Conservation (phyloP, 2,329 filamentous ascomycete species). For the Pseudonectria buxi region DNA sequence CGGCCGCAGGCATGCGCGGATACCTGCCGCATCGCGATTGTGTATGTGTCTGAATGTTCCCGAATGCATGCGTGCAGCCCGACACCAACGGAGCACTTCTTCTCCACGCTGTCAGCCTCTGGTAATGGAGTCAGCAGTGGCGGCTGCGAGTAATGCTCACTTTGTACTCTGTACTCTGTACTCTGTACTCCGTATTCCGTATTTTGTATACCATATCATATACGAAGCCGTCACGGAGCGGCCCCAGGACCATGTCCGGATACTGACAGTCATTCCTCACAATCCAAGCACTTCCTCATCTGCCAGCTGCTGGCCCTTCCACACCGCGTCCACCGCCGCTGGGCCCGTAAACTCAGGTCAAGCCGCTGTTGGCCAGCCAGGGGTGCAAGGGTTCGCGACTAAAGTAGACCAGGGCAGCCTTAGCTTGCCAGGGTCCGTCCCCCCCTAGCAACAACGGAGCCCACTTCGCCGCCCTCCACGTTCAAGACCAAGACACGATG, state of each 20-base stretch:
- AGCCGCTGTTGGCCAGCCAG: slow-evolving; percentile 8
- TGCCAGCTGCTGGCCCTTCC: slow-evolving; percentile 1
- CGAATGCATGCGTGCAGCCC: too few species aligned
- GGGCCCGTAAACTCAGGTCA: slow-evolving; percentile 11
- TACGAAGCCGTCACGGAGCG: too few species aligned
- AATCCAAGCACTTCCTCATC: background rate
- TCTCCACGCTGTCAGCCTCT: too few species aligned
- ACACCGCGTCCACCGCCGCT: slow-evolving; percentile 21
- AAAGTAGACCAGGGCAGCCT: background rate
- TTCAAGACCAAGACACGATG: slow-evolving; percentile 1
- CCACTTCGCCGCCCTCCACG: slow-evolving; percentile 1
- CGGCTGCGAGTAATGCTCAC: too few species aligned
- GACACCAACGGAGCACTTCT: too few species aligned
- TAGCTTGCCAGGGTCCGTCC: background rate
- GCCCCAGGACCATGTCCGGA: too few species aligned
- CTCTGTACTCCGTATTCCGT: background rate
- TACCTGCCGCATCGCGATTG: too few species aligned
- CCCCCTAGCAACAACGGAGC: background rate
- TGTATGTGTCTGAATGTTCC: too few species aligned
- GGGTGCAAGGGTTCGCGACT: slow-evolving; percentile 7
- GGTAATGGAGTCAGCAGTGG: too few species aligned
- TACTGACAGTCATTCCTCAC: too few species aligned
- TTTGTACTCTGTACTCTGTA: too few species aligned
- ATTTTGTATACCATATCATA: background rate
- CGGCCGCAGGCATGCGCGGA: too few species aligned